Evolutionary conservation across 352 stramenopile genomes (phyloP), one percentile per base, ranked within the genome.

Genomic region (Thraustochytrium striatum): DNA sequence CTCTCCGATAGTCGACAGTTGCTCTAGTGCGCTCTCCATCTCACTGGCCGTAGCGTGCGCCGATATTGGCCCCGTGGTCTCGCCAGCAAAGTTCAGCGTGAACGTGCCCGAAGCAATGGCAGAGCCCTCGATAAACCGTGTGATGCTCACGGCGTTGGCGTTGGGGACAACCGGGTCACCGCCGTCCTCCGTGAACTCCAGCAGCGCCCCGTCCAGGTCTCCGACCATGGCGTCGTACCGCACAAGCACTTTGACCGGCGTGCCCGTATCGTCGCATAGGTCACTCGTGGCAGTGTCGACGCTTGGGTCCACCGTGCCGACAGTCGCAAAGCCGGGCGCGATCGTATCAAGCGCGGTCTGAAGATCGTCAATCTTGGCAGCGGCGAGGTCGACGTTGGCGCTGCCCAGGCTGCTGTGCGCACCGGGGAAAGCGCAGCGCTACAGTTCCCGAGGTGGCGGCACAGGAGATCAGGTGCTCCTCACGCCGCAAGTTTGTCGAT

Each of bases 201-300:
- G 44, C 13, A 82, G 73, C 52, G 35, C 35, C n/a, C n/a, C n/a
- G 19, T 16, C 19, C 13, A 81, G 5, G 55, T 83, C 30, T 21
- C 36, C 39, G 36, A 61, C 38, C n/a, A 5, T 25, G 11, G 69
- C 41, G 19, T 52, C 21, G 41, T 53, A 72, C 25, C 86, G 79
- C 75, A 96, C 96, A 36, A 89, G 85, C 28, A 97, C 84, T 73
- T 94, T 90, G 1, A 96, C 69, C n/a, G 85, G 83, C 19, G 87
- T 84, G 0, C 85, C 82, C 8, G 84, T 79, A 61, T 36, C 32
- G 5, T 7, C 32, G 59, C 85, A 96, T 52, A 87, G 83, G 75
- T 19, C 44, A 5, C 81, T 91, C 43, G 81, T 85, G 61, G 87
- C 87, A 1, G 82, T 61, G 0, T 83, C 80, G 36, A 89, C 84